Percentiles rank a stretch among this genome's conserved stretches.
These are phyloP conservation scores for Jacaranda mimosifolia DNA, from an alignment of 257 asterid genomes.

Conservation along the genomic window DNA sequence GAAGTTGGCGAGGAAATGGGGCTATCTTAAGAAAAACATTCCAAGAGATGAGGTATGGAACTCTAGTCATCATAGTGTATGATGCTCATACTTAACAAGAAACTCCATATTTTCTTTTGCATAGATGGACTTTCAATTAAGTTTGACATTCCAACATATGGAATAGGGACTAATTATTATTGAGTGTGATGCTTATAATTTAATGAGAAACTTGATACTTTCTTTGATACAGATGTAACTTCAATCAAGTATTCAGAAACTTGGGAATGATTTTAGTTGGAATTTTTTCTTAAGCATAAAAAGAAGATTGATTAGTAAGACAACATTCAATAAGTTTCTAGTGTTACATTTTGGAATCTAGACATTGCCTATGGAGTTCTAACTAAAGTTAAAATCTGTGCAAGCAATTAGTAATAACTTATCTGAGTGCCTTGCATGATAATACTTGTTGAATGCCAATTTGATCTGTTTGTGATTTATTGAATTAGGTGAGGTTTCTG, in stretches of 20 bases:
- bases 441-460: background rate
- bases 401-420: background rate
- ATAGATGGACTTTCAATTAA: background rate
- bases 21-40: slow-evolving; percentile 79
- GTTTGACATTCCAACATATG: background rate
- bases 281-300: background rate
- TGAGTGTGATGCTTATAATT: background rate
- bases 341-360: background rate
- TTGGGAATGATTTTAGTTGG: background rate
- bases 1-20: slow-evolving; percentile 96
- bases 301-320: background rate
- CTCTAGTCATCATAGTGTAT: slow-evolving; percentile 6
- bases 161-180: background rate
- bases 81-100: slow-evolving; percentile 16
- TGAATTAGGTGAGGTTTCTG: background rate
- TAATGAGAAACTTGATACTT: background rate
- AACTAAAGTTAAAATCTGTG: background rate
- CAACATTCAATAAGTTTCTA: background rate
- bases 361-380: background rate
- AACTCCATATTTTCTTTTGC: background rate
- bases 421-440: background rate
- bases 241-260: slow-evolving; percentile 6
- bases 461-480: background rate
- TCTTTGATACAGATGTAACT: background rate
- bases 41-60: slow-evolving; percentile 82